Percentiles rank a stretch among this genome's conserved stretches.
These are phyloP conservation scores for Millerozyma acaciae DNA, from an alignment of 805 yeast species.

Conservation along the genomic window DNA sequence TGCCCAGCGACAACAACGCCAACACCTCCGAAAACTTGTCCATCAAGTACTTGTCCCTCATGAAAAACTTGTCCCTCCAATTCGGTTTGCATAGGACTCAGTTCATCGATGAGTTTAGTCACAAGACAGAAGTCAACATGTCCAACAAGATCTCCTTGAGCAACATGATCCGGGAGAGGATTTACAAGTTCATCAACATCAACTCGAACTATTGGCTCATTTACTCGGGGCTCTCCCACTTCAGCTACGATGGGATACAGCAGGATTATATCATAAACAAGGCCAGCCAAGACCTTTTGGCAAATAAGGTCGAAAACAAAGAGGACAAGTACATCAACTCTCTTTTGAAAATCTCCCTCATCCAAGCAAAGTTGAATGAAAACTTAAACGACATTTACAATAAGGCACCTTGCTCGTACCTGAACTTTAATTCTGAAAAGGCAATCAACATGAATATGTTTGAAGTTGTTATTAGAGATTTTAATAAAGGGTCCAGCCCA, in stretches of 20 bases:
- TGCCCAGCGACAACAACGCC: constrained; percentile 26
- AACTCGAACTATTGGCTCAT: constrained; percentile 43
- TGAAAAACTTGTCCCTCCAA: constrained; percentile 38
- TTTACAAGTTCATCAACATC: constrained; percentile 40
- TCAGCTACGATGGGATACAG: constrained; percentile 25
- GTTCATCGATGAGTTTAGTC: constrained; percentile 41
- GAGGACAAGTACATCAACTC: constrained; percentile 23
- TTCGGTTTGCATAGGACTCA: constrained; percentile 41
- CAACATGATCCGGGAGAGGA: constrained; percentile 35
- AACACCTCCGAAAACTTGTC: constrained; percentile 28
- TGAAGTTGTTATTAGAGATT: constrained; percentile 35
- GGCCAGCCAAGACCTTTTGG: constrained; percentile 19
- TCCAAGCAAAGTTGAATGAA: constrained; percentile 39
- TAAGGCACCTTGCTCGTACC: constrained; percentile 9
- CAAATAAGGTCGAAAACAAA: constrained; percentile 5
- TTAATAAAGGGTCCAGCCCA: constrained; percentile 14
- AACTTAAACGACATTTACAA: constrained; percentile 30
- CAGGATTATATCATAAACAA: constrained; percentile 38
- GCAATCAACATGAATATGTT: constrained; percentile 40
- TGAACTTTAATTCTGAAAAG: constrained; percentile 21
- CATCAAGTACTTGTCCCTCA: constrained; percentile 33
- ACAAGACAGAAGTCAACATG: constrained; percentile 24
- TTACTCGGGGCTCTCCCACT: constrained; percentile 33
- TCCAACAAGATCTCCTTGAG: constrained; percentile 27
- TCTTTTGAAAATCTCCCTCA: constrained; percentile 27